Evolutionary conservation across 768 basidiomycete genomes (phyloP).

Genomic region (Lactifluus piperatus): DNA sequence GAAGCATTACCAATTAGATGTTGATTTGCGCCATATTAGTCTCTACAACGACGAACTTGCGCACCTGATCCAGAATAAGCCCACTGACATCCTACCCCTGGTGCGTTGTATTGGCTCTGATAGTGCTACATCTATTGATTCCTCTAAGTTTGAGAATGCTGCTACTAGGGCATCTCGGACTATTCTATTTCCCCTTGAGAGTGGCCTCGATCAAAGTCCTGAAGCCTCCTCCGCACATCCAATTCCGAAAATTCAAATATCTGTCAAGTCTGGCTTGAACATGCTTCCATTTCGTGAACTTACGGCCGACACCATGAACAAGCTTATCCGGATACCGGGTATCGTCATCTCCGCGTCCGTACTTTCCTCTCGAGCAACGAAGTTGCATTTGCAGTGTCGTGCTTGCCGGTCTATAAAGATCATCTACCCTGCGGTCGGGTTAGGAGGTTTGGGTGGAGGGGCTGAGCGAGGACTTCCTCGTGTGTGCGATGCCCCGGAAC

Average conservation of each 20-base stretch:
- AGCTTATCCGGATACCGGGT: slow-evolving; percentile 92
- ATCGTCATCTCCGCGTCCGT: slow-evolving; percentile 97
- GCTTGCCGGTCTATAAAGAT: slow-evolving; percentile 75
- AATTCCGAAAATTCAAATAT: slow-evolving; percentile 76
- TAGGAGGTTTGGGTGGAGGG: slow-evolving; percentile 84
- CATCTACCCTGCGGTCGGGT: slow-evolving; percentile 65
- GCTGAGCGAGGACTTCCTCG: slow-evolving; percentile 81
- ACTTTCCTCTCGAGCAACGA: slow-evolving; percentile 87
- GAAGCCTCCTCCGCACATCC: slow-evolving; percentile 31
- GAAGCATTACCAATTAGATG: slow-evolving; percentile 64
- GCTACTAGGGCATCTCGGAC: slow-evolving; percentile 75
- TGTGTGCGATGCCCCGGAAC: slow-evolving; percentile 71
- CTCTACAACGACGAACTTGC: slow-evolving; percentile 93
- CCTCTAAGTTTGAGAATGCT: slow-evolving; percentile 79
- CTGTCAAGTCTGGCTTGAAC: slow-evolving; percentile 83
- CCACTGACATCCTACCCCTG: slow-evolving; percentile 81
- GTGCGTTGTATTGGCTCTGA: slow-evolving; percentile 35
- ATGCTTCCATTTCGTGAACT: slow-evolving; percentile 91
- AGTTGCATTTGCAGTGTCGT: slow-evolving; percentile 87
- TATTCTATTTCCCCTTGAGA: slow-evolving; percentile 76
- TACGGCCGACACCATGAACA: slow-evolving; percentile 89
- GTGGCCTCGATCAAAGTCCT: slow-evolving; percentile 35
- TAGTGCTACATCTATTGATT: not conserved
- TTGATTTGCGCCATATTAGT: slow-evolving; percentile 40
- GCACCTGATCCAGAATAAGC: slow-evolving; percentile 81